Base-by-base conservation (phyloP, 345 rosid species). In the Hevea brasiliensis region DNA sequence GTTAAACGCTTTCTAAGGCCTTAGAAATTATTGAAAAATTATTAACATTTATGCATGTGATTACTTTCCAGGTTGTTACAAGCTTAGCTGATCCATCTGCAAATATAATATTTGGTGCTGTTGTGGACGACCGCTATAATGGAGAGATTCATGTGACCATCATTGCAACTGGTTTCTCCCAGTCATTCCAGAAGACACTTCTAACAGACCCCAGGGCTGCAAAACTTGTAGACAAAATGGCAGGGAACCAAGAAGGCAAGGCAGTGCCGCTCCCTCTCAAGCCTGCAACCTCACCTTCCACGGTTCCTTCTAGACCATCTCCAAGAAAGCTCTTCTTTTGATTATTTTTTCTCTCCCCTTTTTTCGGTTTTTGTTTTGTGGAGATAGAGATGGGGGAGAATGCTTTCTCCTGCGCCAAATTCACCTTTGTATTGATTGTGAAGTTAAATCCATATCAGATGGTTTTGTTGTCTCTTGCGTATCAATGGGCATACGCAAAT, bases 61-160 rank as follows among this genome's bases (percentile, higher is more conserved):
- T 29, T 67, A 51, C 54, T 77, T 71, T 67, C 7, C 85, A 95
- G 99, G 99, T 92, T 2, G 99, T 95, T 56, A 95, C 99, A 60
- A 90, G 99, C 76, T 87, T 95, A 80, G 97, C 99, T 0, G 99
- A 95, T 74, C 97, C 98, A 83, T 90, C 99, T 0, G 99, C 99
- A 42, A 95, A 95, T 89, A 95, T 95, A 77, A 95, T 92, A 81
- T 94, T 94, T 77, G 98, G 98, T 61, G 98, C 97, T 42, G 98
- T 94, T 60, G 97, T 94, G 58, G 98, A 94, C 50, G 97, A 92
- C 57, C 97, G 98, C 4, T 94, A 89, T 84, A 89, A 84, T 0
- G 98, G 98, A 24, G 95, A 94, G 91, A 87, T 94, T 77, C 97
- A 94, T 13, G 99, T 95, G 18, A 95, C 99, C 27, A 92, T 95